phyloP scores from a whole-genome alignment of 306 rosid genomes.

The Rosa chinensis region DNA sequence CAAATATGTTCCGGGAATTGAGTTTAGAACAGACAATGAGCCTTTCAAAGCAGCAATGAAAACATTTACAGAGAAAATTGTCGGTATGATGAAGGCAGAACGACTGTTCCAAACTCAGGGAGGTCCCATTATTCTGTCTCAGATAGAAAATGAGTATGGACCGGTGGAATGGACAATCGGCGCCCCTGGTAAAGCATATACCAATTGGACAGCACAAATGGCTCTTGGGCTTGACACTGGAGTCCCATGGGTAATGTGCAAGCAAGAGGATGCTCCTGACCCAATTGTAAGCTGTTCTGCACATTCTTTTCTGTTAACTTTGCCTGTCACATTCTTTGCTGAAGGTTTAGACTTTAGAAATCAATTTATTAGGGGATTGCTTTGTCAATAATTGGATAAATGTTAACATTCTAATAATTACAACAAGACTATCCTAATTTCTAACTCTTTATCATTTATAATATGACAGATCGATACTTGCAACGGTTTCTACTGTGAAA shows the following conservation, averaged over 20 bases:
- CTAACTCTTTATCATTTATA: slow-evolving; percentile 6
- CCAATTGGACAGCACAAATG: slow-evolving; percentile 91
- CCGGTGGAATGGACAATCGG: slow-evolving; percentile 88
- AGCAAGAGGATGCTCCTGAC: slow-evolving; percentile 96
- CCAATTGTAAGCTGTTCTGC: slow-evolving; percentile 59
- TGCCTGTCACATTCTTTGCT: background rate
- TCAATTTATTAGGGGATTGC: background rate
- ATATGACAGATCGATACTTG: slow-evolving; percentile 75
- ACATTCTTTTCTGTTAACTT: background rate
- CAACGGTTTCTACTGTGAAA: slow-evolving; percentile 88
- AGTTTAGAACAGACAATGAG: slow-evolving; percentile 82
- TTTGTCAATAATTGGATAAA: background rate
- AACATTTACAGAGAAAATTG: slow-evolving; percentile 73
- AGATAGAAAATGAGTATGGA: slow-evolving; percentile 94
- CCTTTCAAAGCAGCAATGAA: slow-evolving; percentile 98
- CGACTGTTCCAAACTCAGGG: slow-evolving; percentile 76
- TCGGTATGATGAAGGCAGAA: slow-evolving; percentile 80
- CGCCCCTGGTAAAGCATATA: slow-evolving; percentile 76
- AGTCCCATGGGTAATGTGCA: slow-evolving; percentile 98
- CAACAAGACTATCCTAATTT: background rate
- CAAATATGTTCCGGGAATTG: slow-evolving; percentile 76
- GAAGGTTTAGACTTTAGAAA: background rate
- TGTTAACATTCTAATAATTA: background rate
- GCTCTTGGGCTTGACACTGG: slow-evolving; percentile 83
- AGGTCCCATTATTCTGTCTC: slow-evolving; percentile 90